Evolutionary conservation across 768 basidiomycete species (phyloP).

Genomic region (Mycena indigotica): DNA sequence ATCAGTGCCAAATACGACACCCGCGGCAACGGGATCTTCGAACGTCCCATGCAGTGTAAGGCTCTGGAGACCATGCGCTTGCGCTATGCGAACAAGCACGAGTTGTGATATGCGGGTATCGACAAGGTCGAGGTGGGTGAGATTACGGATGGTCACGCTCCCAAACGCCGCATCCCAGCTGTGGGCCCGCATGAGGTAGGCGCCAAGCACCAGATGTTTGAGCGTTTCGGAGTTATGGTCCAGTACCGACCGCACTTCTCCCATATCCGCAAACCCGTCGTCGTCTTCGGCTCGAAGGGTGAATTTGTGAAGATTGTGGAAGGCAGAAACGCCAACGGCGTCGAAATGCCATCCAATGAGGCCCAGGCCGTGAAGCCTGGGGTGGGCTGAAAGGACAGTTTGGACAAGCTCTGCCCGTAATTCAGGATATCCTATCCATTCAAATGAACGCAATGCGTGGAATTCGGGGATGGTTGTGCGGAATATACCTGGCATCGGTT

Average conservation of each 20-base stretch:
- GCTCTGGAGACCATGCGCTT: slow-evolving; percentile 61
- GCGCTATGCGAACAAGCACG: slow-evolving; percentile 64
- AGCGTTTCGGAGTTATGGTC: slow-evolving; percentile 61
- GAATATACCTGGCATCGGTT: slow-evolving; percentile 51
- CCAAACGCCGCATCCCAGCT: slow-evolving; percentile 71
- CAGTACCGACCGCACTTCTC: slow-evolving; percentile 63
- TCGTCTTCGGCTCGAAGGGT: slow-evolving; percentile 71
- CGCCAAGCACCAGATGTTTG: slow-evolving; percentile 65
- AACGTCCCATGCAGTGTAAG: slow-evolving; percentile 69
- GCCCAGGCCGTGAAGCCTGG: slow-evolving; percentile 56
- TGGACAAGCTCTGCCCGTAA: slow-evolving; percentile 69
- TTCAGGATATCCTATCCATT: slow-evolving; percentile 80
- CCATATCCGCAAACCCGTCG: slow-evolving; percentile 71
- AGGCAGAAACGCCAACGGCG: slow-evolving; percentile 66
- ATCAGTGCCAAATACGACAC: slow-evolving; percentile 62
- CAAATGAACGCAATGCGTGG: slow-evolving; percentile 60
- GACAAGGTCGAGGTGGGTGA: slow-evolving; percentile 71
- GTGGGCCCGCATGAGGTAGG: slow-evolving; percentile 64
- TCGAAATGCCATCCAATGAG: slow-evolving; percentile 78
- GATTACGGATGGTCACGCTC: slow-evolving; percentile 61
- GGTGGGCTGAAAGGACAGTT: slow-evolving; percentile 54
- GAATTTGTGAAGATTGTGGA: slow-evolving; percentile 62
- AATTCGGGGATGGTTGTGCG: slow-evolving; percentile 65
- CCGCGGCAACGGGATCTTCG: slow-evolving; percentile 57
- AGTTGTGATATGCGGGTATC: slow-evolving; percentile 68